phyloP scores from a whole-genome alignment of 192 early-diverging fungal species.

The Linnemannia elongata region DNA sequence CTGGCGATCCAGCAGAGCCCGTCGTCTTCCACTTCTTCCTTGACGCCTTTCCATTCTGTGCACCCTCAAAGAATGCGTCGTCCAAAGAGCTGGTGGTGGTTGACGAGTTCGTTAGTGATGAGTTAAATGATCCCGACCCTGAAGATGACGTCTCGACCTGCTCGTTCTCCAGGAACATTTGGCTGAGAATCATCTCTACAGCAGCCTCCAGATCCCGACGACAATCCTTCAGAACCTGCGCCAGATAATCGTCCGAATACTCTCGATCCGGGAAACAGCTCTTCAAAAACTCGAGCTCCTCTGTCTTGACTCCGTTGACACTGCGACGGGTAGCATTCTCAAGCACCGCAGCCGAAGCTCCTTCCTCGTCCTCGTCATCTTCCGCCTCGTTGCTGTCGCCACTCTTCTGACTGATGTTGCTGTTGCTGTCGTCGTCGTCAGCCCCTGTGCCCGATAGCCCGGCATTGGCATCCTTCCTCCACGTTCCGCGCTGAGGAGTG shows the following conservation, averaged over 20 bases:
- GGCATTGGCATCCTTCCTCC: conserved; percentile 7
- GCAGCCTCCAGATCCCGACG: conserved; percentile 31
- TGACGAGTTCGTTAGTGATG: conserved; percentile 4
- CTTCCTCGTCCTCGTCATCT: not conserved
- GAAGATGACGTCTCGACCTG: conserved; percentile 49
- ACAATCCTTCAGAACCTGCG: conserved; percentile 35
- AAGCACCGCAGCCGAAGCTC: not conserved
- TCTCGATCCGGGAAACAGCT: conserved; percentile 49
- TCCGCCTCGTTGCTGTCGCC: not conserved
- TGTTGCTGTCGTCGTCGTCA: not conserved
- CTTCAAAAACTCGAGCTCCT: conserved; percentile 48
- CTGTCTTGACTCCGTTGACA: conserved; percentile 13
- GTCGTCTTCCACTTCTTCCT: conserved; percentile 19
- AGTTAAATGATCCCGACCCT: conserved; percentile 35
- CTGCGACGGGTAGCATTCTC: not conserved
- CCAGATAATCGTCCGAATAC: conserved; percentile 45
- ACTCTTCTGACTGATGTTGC: not conserved
- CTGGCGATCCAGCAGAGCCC: not conserved
- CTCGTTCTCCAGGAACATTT: conserved; percentile 55
- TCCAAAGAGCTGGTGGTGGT: conserved; percentile 34
- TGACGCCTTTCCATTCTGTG: not conserved
- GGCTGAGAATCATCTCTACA: conserved; percentile 46
- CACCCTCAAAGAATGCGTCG: conserved; percentile 33
- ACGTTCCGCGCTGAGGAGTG: conserved; percentile 11
- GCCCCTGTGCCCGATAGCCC: not conserved